These are phyloP conservation scores for Coemansia erecta DNA, from an alignment of 192 early-diverging fungal species.

Conservation along the genomic window DNA sequence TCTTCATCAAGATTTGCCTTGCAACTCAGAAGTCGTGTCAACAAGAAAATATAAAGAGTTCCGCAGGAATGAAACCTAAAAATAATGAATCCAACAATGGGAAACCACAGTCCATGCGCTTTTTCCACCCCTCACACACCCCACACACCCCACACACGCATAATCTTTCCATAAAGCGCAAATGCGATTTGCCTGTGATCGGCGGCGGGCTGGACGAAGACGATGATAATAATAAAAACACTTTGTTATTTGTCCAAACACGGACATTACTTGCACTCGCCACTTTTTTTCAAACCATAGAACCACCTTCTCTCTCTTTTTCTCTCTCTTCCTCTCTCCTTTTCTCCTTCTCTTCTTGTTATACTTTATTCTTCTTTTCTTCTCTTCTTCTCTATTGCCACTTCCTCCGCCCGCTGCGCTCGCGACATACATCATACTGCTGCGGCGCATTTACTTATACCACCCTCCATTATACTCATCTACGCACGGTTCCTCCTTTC, in stretches of 20 bases:
- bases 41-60: no score
- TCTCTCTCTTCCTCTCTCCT: neutral
- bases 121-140: no score
- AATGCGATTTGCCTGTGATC: no score
- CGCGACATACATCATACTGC: neutral
- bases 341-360: neutral
- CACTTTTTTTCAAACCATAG: no score
- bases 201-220: neutral
- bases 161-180: neutral
- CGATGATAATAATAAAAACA: neutral
- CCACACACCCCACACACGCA: no score
- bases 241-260: neutral
- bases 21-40: no score
- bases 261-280: neutral
- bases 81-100: no score
- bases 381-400: neutral
- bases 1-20: no score
- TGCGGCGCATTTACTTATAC: neutral
- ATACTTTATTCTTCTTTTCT: neutral
- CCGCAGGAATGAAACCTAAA: no score
- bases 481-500: no score
- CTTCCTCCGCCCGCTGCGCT: neutral
- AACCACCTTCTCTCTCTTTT: neutral
- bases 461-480: slow-evolving; percentile 1
- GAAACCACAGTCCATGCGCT: no score